Base-by-base conservation (phyloP, 2,329 filamentous ascomycete species). In the Endocalyx cinctus region DNA sequence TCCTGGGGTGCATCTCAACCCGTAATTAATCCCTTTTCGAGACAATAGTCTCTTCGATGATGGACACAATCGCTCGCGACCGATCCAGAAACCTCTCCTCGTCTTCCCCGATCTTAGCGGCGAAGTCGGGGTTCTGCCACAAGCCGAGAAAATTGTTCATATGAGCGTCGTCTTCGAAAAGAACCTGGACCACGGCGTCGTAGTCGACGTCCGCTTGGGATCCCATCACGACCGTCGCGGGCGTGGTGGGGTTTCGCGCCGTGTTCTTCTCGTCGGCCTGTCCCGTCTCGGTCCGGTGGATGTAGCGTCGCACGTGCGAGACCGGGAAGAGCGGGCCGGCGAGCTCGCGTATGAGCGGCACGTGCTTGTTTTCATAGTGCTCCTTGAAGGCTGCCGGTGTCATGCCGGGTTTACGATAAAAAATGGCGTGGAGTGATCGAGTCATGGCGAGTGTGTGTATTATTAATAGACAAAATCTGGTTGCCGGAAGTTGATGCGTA, bases 41-140 rank as follows among this genome's bases (percentile, higher is more conserved):
- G 18, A 40, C 37, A 16, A 31, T 34, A 3, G 35, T 43, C 6
- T 37, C 34, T 20, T 42, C 42, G 16, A 43, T 13, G 15, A 41
- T 30, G 14, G 44, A 40, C 7, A 32, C 41, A n/a, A 41, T 34
- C 37, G 41, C 34, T 18, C 35, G 34, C 14, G 41, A 27, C 22
- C 45, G 41, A 18, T 49, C 46, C n/a, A 49, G 33, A 22, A 49
- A 48, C n/a, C 19, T 28, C 10, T 45, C 46, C 30, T 51, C 44
- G 26, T 45, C 43, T 4, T 41, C 45, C 2, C 31, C 31, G 17
- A 53, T 41, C 27, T 35, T 41, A 4, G 36, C 45, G 11, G 38
- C 37, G 14, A 44, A 50, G 14, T 50, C 47, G 4, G 45, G 43
- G 33, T 45, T 33, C 22, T 45, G 37, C 2, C 20, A 33, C 8